Percentiles rank a stretch among this genome's conserved stretches.
Conservation (phyloP, 306 rosid species). For the Nissolia schottii region DNA sequence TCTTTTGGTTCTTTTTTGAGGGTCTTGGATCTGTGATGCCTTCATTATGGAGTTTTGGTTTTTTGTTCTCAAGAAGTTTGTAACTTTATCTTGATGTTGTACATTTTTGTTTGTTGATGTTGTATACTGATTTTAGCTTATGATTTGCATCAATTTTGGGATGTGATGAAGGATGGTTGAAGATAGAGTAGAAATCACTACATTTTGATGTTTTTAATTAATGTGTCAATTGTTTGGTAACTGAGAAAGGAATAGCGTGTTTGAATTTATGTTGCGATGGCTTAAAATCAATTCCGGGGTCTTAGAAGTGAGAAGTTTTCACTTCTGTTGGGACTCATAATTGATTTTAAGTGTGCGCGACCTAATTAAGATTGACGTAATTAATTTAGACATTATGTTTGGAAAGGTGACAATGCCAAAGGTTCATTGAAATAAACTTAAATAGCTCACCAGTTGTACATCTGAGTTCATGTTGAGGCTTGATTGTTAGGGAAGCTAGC, state of each 20-base stretch:
- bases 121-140: neutral
- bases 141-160: constrained; percentile 1
- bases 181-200: neutral
- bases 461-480: neutral
- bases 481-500: no score
- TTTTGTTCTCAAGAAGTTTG: neutral
- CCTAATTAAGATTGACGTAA: neutral
- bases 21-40: constrained; percentile 1
- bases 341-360: no score
- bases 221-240: neutral
- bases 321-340: no score
- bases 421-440: neutral
- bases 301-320: no score
- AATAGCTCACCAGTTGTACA: neutral
- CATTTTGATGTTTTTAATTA: neutral
- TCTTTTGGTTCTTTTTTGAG: neutral
- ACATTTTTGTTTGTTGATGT: neutral
- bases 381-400: neutral
- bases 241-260: no score
- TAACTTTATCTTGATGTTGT: neutral
- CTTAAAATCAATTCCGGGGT: no score
- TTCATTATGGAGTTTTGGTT: neutral
- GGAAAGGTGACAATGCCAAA: neutral
- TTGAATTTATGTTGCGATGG: no score
- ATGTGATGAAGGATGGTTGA: neutral